These are phyloP conservation scores for Leccinum fallax DNA, from an alignment of 1,284 basidiomycete species.

Conservation along the genomic window DNA sequence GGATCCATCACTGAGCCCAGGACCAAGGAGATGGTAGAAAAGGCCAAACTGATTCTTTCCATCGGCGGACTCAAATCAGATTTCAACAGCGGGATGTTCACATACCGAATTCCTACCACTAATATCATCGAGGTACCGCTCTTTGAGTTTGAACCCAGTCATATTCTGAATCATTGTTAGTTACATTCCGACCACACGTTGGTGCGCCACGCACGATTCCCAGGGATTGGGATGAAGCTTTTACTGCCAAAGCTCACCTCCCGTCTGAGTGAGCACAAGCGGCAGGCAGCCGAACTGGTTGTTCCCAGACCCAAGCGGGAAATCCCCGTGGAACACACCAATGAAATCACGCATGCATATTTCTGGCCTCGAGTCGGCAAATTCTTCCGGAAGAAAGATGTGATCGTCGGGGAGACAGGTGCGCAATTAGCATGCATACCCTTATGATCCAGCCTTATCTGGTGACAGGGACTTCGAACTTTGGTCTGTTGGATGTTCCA, in stretches of 20 bases:
- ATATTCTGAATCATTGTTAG: slow-evolving; percentile 39
- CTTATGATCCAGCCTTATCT: slow-evolving; percentile 21
- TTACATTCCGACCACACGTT: slow-evolving; percentile 83
- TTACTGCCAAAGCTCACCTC: slow-evolving; percentile 69
- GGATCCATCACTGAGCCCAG: slow-evolving; percentile 75
- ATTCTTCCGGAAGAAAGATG: slow-evolving; percentile 80
- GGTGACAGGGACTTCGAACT: slow-evolving; percentile 53
- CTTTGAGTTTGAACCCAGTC: neutral
- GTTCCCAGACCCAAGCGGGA: slow-evolving; percentile 52
- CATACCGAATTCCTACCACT: slow-evolving; percentile 65
- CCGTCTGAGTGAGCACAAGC: slow-evolving; percentile 48
- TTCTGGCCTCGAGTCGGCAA: slow-evolving; percentile 85
- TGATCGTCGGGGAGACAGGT: slow-evolving; percentile 87
- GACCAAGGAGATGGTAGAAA: slow-evolving; percentile 79
- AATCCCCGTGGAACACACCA: slow-evolving; percentile 51
- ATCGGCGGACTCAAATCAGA: slow-evolving; percentile 84
- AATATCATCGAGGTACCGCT: slow-evolving; percentile 62
- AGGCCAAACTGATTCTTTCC: slow-evolving; percentile 82
- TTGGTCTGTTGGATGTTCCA: slow-evolving; percentile 77
- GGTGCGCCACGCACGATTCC: slow-evolving; percentile 65
- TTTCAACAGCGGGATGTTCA: slow-evolving; percentile 90
- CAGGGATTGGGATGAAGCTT: slow-evolving; percentile 71
- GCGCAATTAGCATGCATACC: neutral
- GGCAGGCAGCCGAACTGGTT: slow-evolving; percentile 42
- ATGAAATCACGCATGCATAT: slow-evolving; percentile 72